Evolutionary conservation across 805 yeast genomes (phyloP), one percentile per base, ranked within the genome.

Genomic region (Ascoidea tarda): DNA sequence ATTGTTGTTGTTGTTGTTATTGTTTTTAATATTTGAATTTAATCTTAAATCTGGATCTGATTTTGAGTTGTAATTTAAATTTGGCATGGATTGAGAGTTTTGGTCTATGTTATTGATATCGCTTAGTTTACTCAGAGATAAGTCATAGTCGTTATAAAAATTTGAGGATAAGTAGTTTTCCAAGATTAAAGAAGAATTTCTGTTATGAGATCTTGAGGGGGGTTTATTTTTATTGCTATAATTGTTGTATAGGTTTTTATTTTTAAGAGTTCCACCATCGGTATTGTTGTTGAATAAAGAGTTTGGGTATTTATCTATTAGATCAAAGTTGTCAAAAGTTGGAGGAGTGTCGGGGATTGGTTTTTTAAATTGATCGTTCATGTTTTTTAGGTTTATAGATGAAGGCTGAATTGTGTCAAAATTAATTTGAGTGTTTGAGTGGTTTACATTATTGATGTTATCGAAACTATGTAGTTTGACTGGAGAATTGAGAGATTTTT

Each of bases 41-140:
- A 21, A 21, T 21, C 3, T 21, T 21, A 21, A 21, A 21, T 21
- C 28, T 21, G 28, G 28, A 21, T 21, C 28, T 21, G 28, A 21
- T 21, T 21, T 21, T 21, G 28, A 21, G 28, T 21, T 21, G 28
- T 21, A 21, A 21, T 21, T 21, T 21, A 21, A 21, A 53, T 71
- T 72, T 5, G 76, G 76, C 71, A 72, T 64, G 8, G 75, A 71
- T 33, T 55, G 58, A 1, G 74, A 65, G 51, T 66, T 69, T 21
- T 62, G 63, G 12, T 63, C 66, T 6, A 58, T 61, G 6, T 63
- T 66, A 51, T 63, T 60, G 6, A 54, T 49, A 32, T 62, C 44
- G 14, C 44, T 38, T 38, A 14, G 14, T 38, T 38, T 38, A 14
- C 44, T 38, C 44, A 38, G 14, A 38, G 44, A 38, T 38, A 38